Evolutionary conservation across 768 basidiomycete species (phyloP).

Genomic region (Amanita rimosa): DNA sequence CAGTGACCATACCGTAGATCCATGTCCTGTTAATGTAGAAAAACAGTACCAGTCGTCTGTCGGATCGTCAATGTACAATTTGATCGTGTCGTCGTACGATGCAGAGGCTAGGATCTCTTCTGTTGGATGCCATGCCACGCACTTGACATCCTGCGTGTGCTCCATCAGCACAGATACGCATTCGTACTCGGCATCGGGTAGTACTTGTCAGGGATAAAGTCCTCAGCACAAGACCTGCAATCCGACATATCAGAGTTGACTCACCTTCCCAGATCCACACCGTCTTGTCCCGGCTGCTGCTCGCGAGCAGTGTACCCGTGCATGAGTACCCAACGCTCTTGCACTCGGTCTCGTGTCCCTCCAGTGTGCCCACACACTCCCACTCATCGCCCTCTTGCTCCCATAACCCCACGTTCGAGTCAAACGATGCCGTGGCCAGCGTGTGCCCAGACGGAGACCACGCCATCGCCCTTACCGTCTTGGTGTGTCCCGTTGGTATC

Average conservation of each 20-base stretch:
- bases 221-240: not conserved
- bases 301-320: constrained; percentile 78
- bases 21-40: constrained; percentile 68
- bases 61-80: constrained; percentile 87
- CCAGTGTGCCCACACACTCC: constrained; percentile 80
- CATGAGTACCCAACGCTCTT: constrained; percentile 81
- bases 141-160: constrained; percentile 94
- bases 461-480: constrained; percentile 77
- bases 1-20: constrained; percentile 87
- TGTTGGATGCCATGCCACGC: constrained; percentile 86
- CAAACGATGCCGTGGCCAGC: constrained; percentile 89
- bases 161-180: constrained; percentile 95
- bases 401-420: constrained; percentile 88
- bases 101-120: constrained; percentile 98
- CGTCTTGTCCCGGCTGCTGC: constrained; percentile 92
- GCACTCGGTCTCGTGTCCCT: constrained; percentile 96
- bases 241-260: not conserved
- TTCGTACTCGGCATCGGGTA: constrained; percentile 89
- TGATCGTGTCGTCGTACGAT: constrained; percentile 95
- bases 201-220: constrained; percentile 54
- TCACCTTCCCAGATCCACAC: constrained; percentile 99
- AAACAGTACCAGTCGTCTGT: constrained; percentile 92
- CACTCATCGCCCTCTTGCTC: constrained; percentile 69
- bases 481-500: constrained; percentile 76
- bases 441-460: constrained; percentile 86